These are phyloP conservation scores for Fusarium vanettenii DNA, from an alignment of 2,329 filamentous ascomycete species.

Conservation along the genomic window DNA sequence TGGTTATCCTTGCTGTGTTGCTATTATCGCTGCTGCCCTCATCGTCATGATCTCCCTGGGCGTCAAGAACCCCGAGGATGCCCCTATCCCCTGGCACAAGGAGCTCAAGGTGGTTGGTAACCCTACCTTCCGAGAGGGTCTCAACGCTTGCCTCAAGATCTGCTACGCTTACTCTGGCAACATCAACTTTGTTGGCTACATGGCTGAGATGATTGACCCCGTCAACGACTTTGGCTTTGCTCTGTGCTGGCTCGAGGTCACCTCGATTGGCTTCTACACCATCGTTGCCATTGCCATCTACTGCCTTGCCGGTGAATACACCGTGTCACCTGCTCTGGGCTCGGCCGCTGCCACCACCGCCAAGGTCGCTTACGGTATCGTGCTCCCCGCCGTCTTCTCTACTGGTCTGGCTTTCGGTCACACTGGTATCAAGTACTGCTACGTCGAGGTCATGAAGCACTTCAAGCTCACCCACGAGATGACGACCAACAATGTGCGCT, in stretches of 20 bases:
- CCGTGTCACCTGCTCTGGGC: constrained; percentile 43
- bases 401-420: constrained; percentile 49
- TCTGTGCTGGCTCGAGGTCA: constrained; percentile 37
- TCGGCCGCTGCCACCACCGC: constrained; percentile 37
- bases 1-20: constrained; percentile 49
- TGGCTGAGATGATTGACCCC: constrained; percentile 51
- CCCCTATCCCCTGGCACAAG: constrained; percentile 43
- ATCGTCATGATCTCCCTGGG: constrained; percentile 53
- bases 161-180: constrained; percentile 53
- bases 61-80: constrained; percentile 44
- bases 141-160: constrained; percentile 50
- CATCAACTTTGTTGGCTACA: constrained; percentile 51
- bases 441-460: constrained; percentile 48
- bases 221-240: constrained; percentile 47
- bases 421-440: constrained; percentile 50
- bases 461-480: constrained; percentile 48
- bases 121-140: constrained; percentile 47
- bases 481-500: constrained; percentile 47
- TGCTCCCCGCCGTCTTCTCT: constrained; percentile 45
- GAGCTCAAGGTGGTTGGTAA: constrained; percentile 45
- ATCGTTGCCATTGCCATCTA: constrained; percentile 44
- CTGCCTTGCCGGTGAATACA: constrained; percentile 43
- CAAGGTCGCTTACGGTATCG: constrained; percentile 48
- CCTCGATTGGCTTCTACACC: constrained; percentile 42
- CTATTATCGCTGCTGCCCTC: constrained; percentile 49